phyloP scores from a whole-genome alignment of 192 early-diverging fungal genomes.

The Thamnidium elegans region DNA sequence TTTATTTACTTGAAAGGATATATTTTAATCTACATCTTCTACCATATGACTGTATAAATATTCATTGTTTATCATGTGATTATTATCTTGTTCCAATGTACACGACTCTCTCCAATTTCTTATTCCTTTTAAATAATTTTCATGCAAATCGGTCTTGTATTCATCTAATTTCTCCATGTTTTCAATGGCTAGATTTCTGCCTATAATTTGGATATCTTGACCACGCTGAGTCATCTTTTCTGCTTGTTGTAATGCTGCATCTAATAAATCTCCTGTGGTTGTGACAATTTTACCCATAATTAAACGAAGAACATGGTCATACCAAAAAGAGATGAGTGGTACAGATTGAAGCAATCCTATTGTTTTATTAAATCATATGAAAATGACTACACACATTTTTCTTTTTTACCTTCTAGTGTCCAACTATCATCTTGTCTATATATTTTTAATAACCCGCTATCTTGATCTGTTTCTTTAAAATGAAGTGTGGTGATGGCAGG shows the following conservation, averaged over 20 bases:
- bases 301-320: conserved; percentile 51
- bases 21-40: too few relatives aligned
- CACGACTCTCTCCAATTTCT: conserved; percentile 27
- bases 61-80: neutral
- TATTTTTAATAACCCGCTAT: conserved; percentile 46
- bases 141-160: conserved; percentile 31
- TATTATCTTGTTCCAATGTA: conserved; percentile 5
- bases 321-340: conserved; percentile 57
- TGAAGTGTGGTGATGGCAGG: conserved; percentile 52
- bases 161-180: conserved; percentile 38
- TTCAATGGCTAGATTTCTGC: conserved; percentile 31
- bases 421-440: conserved; percentile 58
- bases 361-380: conserved; percentile 7
- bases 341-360: conserved; percentile 49
- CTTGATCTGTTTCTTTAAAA: conserved; percentile 45
- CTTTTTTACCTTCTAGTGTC: conserved; percentile 47
- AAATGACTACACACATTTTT: neutral
- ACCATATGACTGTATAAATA: too few relatives aligned
- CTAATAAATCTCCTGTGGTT: conserved; percentile 48
- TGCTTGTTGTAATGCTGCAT: conserved; percentile 43
- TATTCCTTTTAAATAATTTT: conserved; percentile 28
- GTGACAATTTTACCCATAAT: conserved; percentile 47
- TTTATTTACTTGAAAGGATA: too few relatives aligned
- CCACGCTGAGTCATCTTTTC: conserved; percentile 37
- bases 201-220: conserved; percentile 31